Conservation (phyloP, 345 rosid genomes). For the Brassica juncea region DNA sequence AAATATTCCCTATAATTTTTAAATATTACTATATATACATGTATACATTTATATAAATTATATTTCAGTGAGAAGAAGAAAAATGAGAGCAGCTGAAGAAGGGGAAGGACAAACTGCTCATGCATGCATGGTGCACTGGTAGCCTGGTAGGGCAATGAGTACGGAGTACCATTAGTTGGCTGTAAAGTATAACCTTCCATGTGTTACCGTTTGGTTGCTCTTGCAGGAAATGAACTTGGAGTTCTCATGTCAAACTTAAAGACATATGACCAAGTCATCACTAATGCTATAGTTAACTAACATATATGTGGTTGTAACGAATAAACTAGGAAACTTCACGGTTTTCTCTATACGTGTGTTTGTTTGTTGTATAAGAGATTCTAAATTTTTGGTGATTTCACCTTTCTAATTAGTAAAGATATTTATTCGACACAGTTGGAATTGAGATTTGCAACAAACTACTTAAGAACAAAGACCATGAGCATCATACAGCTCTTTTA, state of each 20-base stretch:
- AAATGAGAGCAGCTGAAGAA: no score
- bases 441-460: background rate
- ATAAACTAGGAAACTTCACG: slow-evolving; percentile 25
- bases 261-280: background rate
- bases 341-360: slow-evolving; percentile 18
- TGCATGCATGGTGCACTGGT: background rate
- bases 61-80: no score
- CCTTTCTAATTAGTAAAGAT: background rate
- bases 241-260: background rate
- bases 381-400: background rate
- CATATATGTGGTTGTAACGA: slow-evolving; percentile 2
- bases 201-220: background rate
- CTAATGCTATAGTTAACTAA: background rate
- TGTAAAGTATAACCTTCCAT: background rate
- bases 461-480: background rate
- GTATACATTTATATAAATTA: no score
- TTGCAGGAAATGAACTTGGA: background rate
- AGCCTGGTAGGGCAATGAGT: background rate
- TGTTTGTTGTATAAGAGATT: background rate
- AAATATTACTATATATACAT: no score
- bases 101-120: background rate
- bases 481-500: slow-evolving; percentile 6
- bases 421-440: background rate
- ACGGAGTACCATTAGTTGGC: background rate
- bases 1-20: no score